These are phyloP conservation scores for Achaetomium macrosporum DNA, from an alignment of 2,329 filamentous ascomycete genomes.

Conservation along the genomic window DNA sequence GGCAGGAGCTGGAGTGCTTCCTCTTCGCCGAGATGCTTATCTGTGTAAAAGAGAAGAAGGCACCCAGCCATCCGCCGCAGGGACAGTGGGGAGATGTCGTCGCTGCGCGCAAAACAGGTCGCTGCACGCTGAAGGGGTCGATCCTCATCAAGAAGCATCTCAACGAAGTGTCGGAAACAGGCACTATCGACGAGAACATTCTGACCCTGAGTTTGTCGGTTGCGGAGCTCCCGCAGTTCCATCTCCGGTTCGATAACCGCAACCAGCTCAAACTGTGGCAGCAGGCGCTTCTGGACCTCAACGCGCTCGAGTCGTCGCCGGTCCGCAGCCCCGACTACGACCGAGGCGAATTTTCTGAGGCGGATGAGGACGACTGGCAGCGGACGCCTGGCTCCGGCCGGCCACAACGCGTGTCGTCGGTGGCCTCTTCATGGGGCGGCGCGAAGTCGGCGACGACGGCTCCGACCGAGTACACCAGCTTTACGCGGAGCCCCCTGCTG, in stretches of 20 bases:
- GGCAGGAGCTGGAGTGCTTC: slow-evolving; percentile 97
- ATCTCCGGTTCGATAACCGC: slow-evolving; percentile 79
- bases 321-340: slow-evolving; percentile 72
- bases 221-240: slow-evolving; percentile 86
- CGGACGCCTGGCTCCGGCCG: slow-evolving; percentile 39
- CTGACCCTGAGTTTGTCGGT: slow-evolving; percentile 89
- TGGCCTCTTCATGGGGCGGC: slow-evolving; percentile 75
- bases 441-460: slow-evolving; percentile 80
- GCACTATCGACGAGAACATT: slow-evolving; percentile 68
- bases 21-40: slow-evolving; percentile 99
- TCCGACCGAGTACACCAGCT: slow-evolving; percentile 84
- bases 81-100: slow-evolving; percentile 62
- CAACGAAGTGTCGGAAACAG: slow-evolving; percentile 74
- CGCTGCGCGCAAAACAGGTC: slow-evolving; percentile 56
- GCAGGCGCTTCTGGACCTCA: slow-evolving; percentile 76
- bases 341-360: slow-evolving; percentile 68
- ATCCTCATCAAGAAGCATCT: slow-evolving; percentile 98
- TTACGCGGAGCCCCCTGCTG: slow-evolving; percentile 46
- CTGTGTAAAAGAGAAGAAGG: slow-evolving; percentile 96
- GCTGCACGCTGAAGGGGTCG: slow-evolving; percentile 91
- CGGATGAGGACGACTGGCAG: slow-evolving; percentile 85
- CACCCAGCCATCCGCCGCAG: slow-evolving; percentile 36
- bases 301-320: slow-evolving; percentile 60
- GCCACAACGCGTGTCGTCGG: slow-evolving; percentile 70
- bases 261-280: slow-evolving; percentile 87